phyloP scores from a whole-genome alignment of 2,329 filamentous ascomycete species.

The Xylariomycetidae sp. region DNA sequence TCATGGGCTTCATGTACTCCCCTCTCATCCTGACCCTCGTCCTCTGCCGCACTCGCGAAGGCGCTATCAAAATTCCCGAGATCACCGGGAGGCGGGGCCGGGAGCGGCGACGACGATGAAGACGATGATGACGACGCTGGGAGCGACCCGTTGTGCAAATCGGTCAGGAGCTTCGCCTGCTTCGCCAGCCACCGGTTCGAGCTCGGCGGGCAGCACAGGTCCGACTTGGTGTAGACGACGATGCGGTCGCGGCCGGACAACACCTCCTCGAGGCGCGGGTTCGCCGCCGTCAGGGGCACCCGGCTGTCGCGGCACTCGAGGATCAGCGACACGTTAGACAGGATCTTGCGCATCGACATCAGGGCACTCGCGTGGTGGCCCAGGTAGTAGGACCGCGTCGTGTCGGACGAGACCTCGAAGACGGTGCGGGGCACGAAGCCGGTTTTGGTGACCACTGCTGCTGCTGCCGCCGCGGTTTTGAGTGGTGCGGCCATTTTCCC shows the following conservation, averaged over 20 bases:
- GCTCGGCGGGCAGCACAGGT: conserved; percentile 51
- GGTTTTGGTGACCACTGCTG: neutral
- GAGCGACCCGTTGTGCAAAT: conserved; percentile 12
- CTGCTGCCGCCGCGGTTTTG: conserved; percentile 3
- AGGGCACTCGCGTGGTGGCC: conserved; percentile 86
- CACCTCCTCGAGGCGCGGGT: conserved; percentile 79
- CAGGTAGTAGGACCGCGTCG: conserved; percentile 88
- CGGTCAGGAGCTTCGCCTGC: conserved; percentile 12
- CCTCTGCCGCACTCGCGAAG: conserved; percentile 11
- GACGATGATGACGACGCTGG: too few relatives aligned
- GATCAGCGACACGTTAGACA: conserved; percentile 79
- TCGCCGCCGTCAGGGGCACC: conserved; percentile 82
- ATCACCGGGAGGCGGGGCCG: conserved; percentile 5
- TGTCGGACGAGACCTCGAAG: conserved; percentile 68
- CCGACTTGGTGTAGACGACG: conserved; percentile 87
- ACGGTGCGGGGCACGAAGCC: conserved; percentile 67
- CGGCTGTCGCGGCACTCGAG: conserved; percentile 94
- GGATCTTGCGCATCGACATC: conserved; percentile 72
- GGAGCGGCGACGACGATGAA: conserved; percentile 2
- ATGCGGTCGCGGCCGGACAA: conserved; percentile 70
- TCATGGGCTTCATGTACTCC: neutral
- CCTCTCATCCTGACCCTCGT: neutral
- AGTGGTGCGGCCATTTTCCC: conserved; percentile 13
- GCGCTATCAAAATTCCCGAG: neutral
- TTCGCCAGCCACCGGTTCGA: conserved; percentile 16